Base-by-base conservation (phyloP, 2,329 filamentous ascomycete species). In the Paraphoma chrysanthemicola region DNA sequence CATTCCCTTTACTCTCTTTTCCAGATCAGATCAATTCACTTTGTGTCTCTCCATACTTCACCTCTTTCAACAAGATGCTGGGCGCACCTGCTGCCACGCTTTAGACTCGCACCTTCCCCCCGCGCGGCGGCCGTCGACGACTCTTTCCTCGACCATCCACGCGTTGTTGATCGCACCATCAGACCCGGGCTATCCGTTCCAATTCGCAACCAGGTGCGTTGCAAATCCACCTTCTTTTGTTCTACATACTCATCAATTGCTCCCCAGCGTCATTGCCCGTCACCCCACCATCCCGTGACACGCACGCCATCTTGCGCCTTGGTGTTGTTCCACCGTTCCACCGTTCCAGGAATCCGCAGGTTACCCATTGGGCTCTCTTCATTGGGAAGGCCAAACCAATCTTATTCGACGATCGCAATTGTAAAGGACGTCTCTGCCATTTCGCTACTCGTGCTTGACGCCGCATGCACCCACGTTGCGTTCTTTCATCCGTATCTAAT, bases 161-260 rank as follows among this genome's bases (percentile, higher is more conserved):
- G 63, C 57, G 64, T 59, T 65, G 63, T 60, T 64, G 63, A 68
- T 66, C 63, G 61, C 66, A 62, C 58, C 65, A 60, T 48, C 63
- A 56, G 46, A 48, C 54, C 43, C 33, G 42, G 46, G 53, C 6
- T 39, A 31, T 50, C 50, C 14, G 39, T 16, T 17, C 39, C 52
- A 33, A 10, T 16, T 9, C 39, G 39, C 39, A 3, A 42, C 54
- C 42, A 57, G 31, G 46, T 48, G 41, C 31, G 42, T 48, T 36
- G 33, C 33, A 41, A 45, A 45, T 31, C 38, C 49, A 53, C 41
- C 29, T 46, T 62, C 57, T 45, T 45, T 53, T 33, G 44, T 30
- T 45, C 16, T 31, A n/a, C 43, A 31, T 59, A 44, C 57, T 62
- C 48, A 64, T 61, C 63, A 58, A 59, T 65, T 58, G 60, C 57